Conservation (phyloP, 352 stramenopile genomes). For the Elongisporangium anandrum region DNA sequence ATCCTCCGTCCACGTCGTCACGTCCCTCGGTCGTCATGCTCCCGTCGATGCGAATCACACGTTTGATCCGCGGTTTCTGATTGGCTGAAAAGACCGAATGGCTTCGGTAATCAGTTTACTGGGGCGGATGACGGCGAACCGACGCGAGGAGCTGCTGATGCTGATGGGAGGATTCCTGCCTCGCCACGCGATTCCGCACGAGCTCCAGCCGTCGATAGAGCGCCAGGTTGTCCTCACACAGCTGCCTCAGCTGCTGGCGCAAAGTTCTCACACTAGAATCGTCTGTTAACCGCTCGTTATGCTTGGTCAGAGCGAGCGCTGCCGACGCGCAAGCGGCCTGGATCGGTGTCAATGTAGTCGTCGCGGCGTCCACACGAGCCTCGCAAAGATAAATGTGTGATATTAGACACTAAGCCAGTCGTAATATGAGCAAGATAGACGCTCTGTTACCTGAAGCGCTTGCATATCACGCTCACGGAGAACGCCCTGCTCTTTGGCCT, state of each 20-base stretch:
- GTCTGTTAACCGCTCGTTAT: slow-evolving; percentile 27
- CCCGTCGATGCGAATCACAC: neutral
- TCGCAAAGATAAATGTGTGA: neutral
- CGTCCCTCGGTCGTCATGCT: neutral
- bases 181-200: slow-evolving; percentile 23
- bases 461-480: neutral
- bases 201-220: slow-evolving; percentile 33
- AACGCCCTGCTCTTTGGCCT: slow-evolving; percentile 2
- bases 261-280: slow-evolving; percentile 29
- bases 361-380: slow-evolving; percentile 8
- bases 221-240: slow-evolving; percentile 38
- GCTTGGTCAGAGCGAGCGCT: slow-evolving; percentile 11
- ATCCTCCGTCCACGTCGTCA: slow-evolving; percentile 14
- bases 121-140: neutral
- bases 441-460: neutral
- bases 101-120: slow-evolving; percentile 2
- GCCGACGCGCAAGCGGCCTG: slow-evolving; percentile 11
- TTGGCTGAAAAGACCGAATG: neutral
- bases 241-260: slow-evolving; percentile 32
- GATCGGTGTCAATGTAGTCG: slow-evolving; percentile 16
- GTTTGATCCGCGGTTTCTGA: neutral
- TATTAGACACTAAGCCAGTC: neutral
- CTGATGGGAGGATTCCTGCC: slow-evolving; percentile 3
- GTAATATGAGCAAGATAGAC: neutral
- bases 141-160: slow-evolving; percentile 15